phyloP scores from a whole-genome alignment of 805 yeast species.

The Metschnikowia lachancei region DNA sequence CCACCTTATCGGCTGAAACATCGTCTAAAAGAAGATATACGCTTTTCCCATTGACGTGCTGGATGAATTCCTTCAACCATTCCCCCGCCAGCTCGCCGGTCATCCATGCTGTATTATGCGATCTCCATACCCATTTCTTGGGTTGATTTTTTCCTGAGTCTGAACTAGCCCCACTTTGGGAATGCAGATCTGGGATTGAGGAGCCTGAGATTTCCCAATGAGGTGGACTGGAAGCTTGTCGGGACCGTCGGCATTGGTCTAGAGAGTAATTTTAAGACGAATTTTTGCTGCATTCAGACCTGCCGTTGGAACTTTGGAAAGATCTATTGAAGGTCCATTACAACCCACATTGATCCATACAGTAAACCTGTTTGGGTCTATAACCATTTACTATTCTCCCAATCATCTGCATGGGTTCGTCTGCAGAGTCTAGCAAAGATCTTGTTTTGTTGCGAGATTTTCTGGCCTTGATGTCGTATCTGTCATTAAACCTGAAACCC shows the following conservation, averaged over 20 bases:
- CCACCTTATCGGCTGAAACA: background rate
- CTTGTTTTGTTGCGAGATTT: too few relatives aligned
- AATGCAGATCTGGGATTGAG: background rate
- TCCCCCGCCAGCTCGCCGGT: background rate
- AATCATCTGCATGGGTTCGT: background rate
- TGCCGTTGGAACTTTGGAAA: background rate
- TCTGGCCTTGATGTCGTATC: background rate
- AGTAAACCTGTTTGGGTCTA: background rate
- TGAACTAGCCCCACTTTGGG: background rate
- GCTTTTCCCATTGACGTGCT: background rate
- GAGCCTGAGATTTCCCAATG: background rate
- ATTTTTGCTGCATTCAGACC: background rate
- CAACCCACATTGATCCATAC: slow-evolving; percentile 1
- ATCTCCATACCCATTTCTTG: background rate
- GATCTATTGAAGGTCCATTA: background rate
- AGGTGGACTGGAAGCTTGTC: background rate
- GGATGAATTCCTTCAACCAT: background rate
- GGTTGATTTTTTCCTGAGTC: background rate
- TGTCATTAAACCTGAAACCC: background rate
- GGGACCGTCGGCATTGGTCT: slow-evolving; percentile 3
- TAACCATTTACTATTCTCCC: background rate
- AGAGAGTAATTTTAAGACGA: background rate
- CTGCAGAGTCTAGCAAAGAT: background rate
- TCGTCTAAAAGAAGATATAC: background rate
- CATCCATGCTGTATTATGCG: background rate